Percentiles rank a stretch among this genome's conserved stretches.
Conservation (phyloP, 1,284 basidiomycete genomes). For the Termitomyces sp. region DNA sequence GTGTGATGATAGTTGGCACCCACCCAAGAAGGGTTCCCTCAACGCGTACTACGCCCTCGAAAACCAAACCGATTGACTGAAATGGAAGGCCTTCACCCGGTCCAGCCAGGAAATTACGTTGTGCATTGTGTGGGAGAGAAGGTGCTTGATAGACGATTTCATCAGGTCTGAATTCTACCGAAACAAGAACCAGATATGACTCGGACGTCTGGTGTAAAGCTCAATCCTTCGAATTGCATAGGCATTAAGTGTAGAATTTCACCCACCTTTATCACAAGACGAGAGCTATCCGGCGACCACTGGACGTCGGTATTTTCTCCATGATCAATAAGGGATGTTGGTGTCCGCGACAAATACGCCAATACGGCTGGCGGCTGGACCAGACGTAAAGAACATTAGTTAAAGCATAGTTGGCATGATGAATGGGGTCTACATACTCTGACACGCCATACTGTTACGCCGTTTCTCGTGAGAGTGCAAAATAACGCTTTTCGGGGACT, state of each 20-base stretch:
- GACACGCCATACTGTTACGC: conserved; percentile 77
- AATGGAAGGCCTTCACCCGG: conserved; percentile 73
- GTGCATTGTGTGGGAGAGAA: conserved; percentile 47
- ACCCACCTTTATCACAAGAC: conserved; percentile 80
- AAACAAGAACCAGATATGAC: conserved; percentile 75
- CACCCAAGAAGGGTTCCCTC: conserved; percentile 73
- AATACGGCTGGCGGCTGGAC: conserved; percentile 74
- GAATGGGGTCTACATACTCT: conserved; percentile 54
- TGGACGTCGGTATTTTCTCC: conserved; percentile 69
- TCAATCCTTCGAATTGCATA: conserved; percentile 5
- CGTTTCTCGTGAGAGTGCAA: conserved; percentile 63
- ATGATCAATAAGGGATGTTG: conserved; percentile 72
- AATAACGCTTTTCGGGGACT: conserved; percentile 78
- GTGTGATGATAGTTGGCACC: conserved; percentile 16
- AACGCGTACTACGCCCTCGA: conserved; percentile 79
- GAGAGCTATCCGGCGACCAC: conserved; percentile 78
- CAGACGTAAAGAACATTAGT: conserved; percentile 1
- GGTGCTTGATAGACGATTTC: conserved; percentile 54
- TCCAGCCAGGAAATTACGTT: conserved; percentile 67
- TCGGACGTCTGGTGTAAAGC: conserved; percentile 51
- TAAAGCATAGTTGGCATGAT: neutral
- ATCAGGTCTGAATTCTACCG: conserved; percentile 57
- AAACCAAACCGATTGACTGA: conserved; percentile 58
- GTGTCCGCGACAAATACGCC: conserved; percentile 71
- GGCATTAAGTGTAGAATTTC: conserved; percentile 18